Evolutionary conservation across 2,329 filamentous ascomycete genomes (phyloP), one percentile per base, ranked within the genome.

Genomic region (Didymella pinodella): DNA sequence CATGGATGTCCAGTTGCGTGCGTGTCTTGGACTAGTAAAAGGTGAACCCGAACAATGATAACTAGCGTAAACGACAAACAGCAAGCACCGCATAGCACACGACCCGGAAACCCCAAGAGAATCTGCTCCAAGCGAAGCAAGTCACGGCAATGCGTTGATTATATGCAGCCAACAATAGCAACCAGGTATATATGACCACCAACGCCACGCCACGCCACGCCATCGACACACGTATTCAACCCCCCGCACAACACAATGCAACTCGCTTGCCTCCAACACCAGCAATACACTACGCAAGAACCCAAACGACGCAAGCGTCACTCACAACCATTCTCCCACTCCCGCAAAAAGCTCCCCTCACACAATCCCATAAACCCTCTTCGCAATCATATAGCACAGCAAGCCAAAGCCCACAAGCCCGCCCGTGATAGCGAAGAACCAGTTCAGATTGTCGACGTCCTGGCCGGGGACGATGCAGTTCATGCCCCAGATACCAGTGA

Each of bases 401-500:
- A 93, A 72, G 0, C 93, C 95, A 77, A 98, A 98, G 18, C 86
- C 74, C 2, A 96, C 57, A 45, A 98, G 78, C 0, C 91, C 91
- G 1, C 83, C 90, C 0, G 93, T 95, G 70, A 89, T 81, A 56
- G 75, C 75, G 72, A 79, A 82, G 72, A 84, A 84, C 82, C 81
- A 83, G 20, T 71, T 77, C 49, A 80, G 60, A 48, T 90, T 90
- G 65, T 96, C 92, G 59, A 88, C 81, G 45, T 94, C 90, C 77
- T 98, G 94, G 1, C 95, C 95, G 0, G 95, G 95, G 0, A 99
- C 95, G 83, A 92, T 92, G 34, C 68, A 76, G 54, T 99, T 99
- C 94, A 98, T 98, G 50, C 94, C 95, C 93, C 94, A 99, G 70
- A 98, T 88, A 67, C 95, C 95, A 2, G 95, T 98, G 71, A 99